These are phyloP conservation scores for Fagopyrum esculentum DNA, from an alignment of 148 eudicot species.

Conservation along the genomic window DNA sequence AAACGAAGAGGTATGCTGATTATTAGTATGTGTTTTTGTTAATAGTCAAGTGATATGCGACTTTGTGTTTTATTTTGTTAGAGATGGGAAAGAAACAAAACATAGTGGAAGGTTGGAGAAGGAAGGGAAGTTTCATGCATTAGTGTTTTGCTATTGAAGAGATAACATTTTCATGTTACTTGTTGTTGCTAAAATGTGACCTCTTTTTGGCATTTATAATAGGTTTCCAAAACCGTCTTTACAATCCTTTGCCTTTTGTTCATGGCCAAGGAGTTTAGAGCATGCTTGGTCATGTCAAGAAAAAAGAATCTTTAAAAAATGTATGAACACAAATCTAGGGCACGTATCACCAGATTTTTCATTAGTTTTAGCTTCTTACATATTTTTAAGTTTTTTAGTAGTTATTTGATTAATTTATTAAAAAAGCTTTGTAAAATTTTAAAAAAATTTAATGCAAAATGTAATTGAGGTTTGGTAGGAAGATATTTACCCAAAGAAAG, in stretches of 20 bases:
- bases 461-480: too few relatives aligned
- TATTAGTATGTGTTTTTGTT: background rate
- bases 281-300: too few relatives aligned
- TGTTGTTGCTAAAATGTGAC: background rate
- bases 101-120: background rate
- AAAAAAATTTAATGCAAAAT: too few relatives aligned
- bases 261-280: background rate
- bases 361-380: too few relatives aligned
- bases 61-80: background rate
- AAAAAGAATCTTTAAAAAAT: too few relatives aligned
- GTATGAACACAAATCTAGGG: too few relatives aligned
- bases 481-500: too few relatives aligned
- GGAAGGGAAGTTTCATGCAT: background rate
- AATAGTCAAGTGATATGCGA: background rate
- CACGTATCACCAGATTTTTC: too few relatives aligned
- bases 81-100: background rate
- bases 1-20: background rate
- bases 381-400: too few relatives aligned
- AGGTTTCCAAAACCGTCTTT: background rate
- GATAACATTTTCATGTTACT: background rate
- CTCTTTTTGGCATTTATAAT: background rate
- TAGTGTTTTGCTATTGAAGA: background rate
- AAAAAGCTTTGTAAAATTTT: too few relatives aligned
- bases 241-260: background rate
- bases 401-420: too few relatives aligned